Evolutionary conservation across 2,329 filamentous ascomycete genomes (phyloP), one percentile per base, ranked within the genome.

Genomic region (Penicillium sp.): DNA sequence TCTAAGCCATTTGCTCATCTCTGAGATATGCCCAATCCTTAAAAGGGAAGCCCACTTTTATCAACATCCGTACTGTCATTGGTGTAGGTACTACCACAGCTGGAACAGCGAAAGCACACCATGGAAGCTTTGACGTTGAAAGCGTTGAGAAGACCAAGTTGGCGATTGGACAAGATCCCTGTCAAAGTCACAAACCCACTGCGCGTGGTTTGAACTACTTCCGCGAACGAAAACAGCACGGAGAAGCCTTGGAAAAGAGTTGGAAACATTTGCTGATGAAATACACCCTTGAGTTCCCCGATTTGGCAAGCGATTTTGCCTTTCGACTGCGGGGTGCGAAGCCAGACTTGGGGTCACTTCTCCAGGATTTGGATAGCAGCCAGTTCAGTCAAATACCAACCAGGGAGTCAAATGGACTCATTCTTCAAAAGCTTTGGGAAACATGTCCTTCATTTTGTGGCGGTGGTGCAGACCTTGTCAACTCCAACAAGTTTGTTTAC

Each of bases 61-160:
- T 84, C 73, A 84, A 84, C 60, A 70, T 83, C 5, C 74, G 73
- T 26, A 83, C 81, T 1, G 67, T 80, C 28, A 83, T 83, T 25
- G 80, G 81, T 0, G 46, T 81, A 1, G 80, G 80, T 4, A 81
- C 69, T 19, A 61, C 62, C 5, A 65, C 68, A 6, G 71, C 72
- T 16, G 73, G 73, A 14, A 62, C 53, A 1, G 37, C 31, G 31
- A 62, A 61, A 37, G 52, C 63, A 2, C 66, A 68, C 42, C 53
- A 60, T 25, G 61, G 55, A 12, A 37, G 57, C 4, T 58, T 63
- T 35, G 49, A 53, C 5, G 41, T 50, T 7, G 55, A 59, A 1
- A 55, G 55, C 26, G 59, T 61, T 4, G 51, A 28, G 6, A 14
- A 14, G 4, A 46, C 43, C 3, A 58, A 62, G 28, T 9, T 35